Base-by-base conservation (phyloP, 495 filamentous ascomycete genomes). In the Rhypophila decipiens region DNA sequence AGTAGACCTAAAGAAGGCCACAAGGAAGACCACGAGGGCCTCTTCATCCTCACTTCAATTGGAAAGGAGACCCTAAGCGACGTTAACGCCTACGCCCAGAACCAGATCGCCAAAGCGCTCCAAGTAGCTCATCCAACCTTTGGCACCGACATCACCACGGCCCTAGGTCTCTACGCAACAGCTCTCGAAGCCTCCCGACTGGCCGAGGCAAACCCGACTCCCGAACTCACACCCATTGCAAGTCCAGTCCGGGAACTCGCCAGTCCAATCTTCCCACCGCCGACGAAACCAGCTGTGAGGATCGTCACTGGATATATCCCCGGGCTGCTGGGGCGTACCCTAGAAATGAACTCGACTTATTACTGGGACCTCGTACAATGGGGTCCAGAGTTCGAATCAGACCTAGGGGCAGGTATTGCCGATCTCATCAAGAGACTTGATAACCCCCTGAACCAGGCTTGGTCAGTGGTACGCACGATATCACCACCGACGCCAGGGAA, bases 261-360 rank as follows among this genome's bases (percentile, higher is more conserved):
- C 17, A 13, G 24, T 19, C n/a, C 24, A 7, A 3, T 37, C 15
- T 24, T 17, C 13, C 40, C 11, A 34, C 47, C 22, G 18, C 33
- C 27, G 45, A 11, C 22, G 23, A 7, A 2, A 46, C 47, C 13
- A 39, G 29, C 11, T 18, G 24, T 59, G 34, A 39, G 31, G 35
- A 60, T 64, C 39, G 27, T 49, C 33, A 19, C 50, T 0, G 65
- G 65, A 27, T 69, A 69, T 49, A 50, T 46, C 7, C 64, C 59
- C 12, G 57, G 54, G n/a, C 55, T 69, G 8, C 52, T 67, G 11
- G 58, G 47, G 36, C 51, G 55, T 23, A 46, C 49, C 4, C 44
- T 69, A 1, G 54, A 61, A 39, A 65, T 66, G 60, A 61, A 65
- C 44, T 36, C 64, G 45, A 47, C 46, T 35, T 61, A 24, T 27